Percentiles rank a stretch among this genome's conserved stretches.
phyloP scores from a whole-genome alignment of 371 early-diverging fungal genomes.

The Mucor sp. region DNA sequence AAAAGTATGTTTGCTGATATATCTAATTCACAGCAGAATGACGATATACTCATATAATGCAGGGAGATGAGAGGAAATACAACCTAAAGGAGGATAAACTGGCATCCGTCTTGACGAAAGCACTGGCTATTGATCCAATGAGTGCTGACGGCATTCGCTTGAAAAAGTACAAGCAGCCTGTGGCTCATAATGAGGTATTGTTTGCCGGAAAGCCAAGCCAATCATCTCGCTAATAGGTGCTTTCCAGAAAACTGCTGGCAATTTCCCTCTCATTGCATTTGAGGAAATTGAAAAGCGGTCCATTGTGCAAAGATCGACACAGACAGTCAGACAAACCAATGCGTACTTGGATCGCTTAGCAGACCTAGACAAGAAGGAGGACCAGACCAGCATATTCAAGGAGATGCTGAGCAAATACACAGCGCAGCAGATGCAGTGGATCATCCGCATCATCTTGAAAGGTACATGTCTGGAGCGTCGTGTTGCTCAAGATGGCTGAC shows the following conservation, averaged over 20 bases:
- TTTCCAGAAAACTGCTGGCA: slow-evolving; percentile 30
- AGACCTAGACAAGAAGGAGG: slow-evolving; percentile 27
- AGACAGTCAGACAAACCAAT: slow-evolving; percentile 53
- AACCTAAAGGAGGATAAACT: slow-evolving; percentile 70
- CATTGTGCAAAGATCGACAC: slow-evolving; percentile 33
- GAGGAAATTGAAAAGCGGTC: slow-evolving; percentile 32
- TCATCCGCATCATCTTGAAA: slow-evolving; percentile 73
- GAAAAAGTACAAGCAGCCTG: slow-evolving; percentile 53
- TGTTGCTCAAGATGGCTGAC: neutral
- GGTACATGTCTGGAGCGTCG: slow-evolving; percentile 28
- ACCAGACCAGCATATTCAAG: slow-evolving; percentile 46
- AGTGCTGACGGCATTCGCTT: slow-evolving; percentile 60
- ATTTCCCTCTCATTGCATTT: slow-evolving; percentile 55
- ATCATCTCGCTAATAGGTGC: neutral
- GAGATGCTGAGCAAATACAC: slow-evolving; percentile 59
- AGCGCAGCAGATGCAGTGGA: slow-evolving; percentile 74
- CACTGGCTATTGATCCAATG: slow-evolving; percentile 52
- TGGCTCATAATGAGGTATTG: neutral
- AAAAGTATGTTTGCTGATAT: neutral
- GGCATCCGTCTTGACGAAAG: slow-evolving; percentile 64
- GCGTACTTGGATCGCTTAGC: slow-evolving; percentile 45
- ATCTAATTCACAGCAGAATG: neutral
- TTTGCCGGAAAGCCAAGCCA: neutral
- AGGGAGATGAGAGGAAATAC: slow-evolving; percentile 47
- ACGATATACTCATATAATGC: neutral